Evolutionary conservation across 345 rosid genomes (phyloP), one percentile per base, ranked within the genome.

Genomic region (Turritis glabra): DNA sequence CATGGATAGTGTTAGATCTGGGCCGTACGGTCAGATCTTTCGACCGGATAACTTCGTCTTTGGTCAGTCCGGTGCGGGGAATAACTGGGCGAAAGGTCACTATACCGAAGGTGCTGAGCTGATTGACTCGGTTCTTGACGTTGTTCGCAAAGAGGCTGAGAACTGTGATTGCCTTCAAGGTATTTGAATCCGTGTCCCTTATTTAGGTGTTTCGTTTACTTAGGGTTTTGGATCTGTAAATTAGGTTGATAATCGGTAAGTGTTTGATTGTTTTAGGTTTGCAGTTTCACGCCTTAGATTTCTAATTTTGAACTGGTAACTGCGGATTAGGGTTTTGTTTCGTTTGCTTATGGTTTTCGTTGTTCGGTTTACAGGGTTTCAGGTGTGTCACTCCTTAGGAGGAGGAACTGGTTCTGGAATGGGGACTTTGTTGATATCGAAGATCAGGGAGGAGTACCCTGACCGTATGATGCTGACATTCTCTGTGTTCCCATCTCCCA

Each of bases 121-220:
- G 43, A 86, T 86, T 7, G 90, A 86, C 64, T 86, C 90, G 0
- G 90, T 86, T 15, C 86, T 86, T 7, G 88, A 86, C 22, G 88
- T 86, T 14, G 90, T 86, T 4, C 79, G 90, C 46, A 86, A 86
- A 47, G 90, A 84, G 64, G 90, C 90, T 0, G 88, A 86, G 79
- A 86, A 86, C 75, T 86, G 90, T 58, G 87, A 86, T 76, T 86
- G 88, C 80, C 79, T 86, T 27, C 90, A 86, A 72, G 90, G 90
- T 86, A 71, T 15, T 6, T 1, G 30, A 14, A 37, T 3, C 23
- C 46, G 21, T 23, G 0, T 58, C 19, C 8, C 19, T 57, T 30
- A n/a, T 0, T 14, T 41, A 1, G 8, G 5, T 2, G 3, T 46
- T 48, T 33, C 2, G 29, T 19, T 7, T 5, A 12, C 0, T 25